Evolutionary conservation across 2,329 filamentous ascomycete genomes (phyloP), one percentile per base, ranked within the genome.

Genomic region (Tolypocladium capitatum): DNA sequence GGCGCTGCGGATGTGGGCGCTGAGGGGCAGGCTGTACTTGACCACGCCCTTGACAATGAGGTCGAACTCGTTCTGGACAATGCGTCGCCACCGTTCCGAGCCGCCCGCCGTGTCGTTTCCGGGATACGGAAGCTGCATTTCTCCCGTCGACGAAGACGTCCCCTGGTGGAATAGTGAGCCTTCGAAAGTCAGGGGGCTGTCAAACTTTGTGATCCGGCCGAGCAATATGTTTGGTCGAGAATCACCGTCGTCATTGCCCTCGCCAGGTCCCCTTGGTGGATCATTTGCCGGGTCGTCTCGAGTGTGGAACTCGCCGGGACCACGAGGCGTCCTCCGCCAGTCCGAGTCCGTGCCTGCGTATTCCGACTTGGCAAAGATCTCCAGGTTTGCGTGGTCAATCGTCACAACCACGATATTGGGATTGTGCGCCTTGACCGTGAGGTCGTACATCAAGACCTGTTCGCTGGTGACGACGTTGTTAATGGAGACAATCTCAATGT

Each of bases 281-380:
- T 70, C 68, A 47, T 68, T 60, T 21, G 51, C 46, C 8, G 63
- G 60, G 47, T 66, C 64, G 45, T 65, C 62, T 21, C 51, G 43
- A n/a, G 51, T 48, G 14, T 53, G 60, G 10, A 65, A 46, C 18
- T 58, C 54, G 18, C 54, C 53, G 21, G 55, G 56, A 28, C 58
- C 54, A 48, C 59, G 53, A 38, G 59, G 60, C 34, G 61, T 60
- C 20, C 71, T 69, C 73, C 76, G 75, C 76, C 78, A 80, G 58
- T 79, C 73, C 27, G 71, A 75, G 56, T 81, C 78, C 8, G 73
- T 75, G n/a, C 86, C 86, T 13, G 91, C 85, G 60, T 91, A 86
- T 51, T 86, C 87, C 50, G 89, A 96, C 66, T 94, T 95, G 30
- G 92, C 92, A 65, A 97, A 97, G 31, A 98, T 78, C 58, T 94